phyloP scores from a whole-genome alignment of 1,139 yeast species.

The Eremothecium gossypii region DNA sequence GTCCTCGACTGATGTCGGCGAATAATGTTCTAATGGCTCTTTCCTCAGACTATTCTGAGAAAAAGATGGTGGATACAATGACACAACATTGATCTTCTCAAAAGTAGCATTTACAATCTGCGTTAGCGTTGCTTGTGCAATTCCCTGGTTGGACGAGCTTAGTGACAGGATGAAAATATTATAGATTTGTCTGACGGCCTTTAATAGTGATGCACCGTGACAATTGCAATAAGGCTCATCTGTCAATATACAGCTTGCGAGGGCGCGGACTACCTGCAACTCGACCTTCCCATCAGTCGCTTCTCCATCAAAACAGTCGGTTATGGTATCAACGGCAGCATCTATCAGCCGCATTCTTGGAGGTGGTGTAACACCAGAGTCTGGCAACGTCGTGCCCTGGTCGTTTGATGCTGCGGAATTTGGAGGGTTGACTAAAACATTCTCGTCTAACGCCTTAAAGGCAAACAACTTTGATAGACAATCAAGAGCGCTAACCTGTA shows the following conservation, averaged over 20 bases:
- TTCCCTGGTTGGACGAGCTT: slow-evolving; percentile 75
- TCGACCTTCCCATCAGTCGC: slow-evolving; percentile 85
- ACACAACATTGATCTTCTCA: slow-evolving; percentile 47
- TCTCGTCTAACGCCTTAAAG: slow-evolving; percentile 50
- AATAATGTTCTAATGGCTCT: slow-evolving; percentile 2
- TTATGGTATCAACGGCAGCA: slow-evolving; percentile 75
- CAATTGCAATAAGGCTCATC: slow-evolving; percentile 59
- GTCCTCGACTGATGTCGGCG: slow-evolving; percentile 2
- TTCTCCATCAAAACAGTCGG: slow-evolving; percentile 84
- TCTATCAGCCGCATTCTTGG: slow-evolving; percentile 59
- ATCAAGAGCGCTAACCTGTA: slow-evolving; percentile 51
- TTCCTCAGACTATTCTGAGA: slow-evolving; percentile 10
- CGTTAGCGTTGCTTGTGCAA: slow-evolving; percentile 91
- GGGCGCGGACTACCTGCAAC: slow-evolving; percentile 83
- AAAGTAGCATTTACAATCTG: slow-evolving; percentile 84
- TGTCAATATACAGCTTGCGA: slow-evolving; percentile 76
- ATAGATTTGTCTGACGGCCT: slow-evolving; percentile 88
- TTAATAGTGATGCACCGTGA: slow-evolving; percentile 81
- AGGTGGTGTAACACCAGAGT: slow-evolving; percentile 39
- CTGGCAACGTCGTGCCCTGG: slow-evolving; percentile 25
- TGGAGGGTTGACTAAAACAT: slow-evolving; percentile 36
- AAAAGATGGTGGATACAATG: slow-evolving; percentile 8
- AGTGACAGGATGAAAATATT: slow-evolving; percentile 82
- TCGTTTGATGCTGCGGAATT: slow-evolving; percentile 32
- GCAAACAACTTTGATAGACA: slow-evolving; percentile 59